A percentile compares a stretch with the other conserved stretches of the same genome.
Conservation (phyloP, 1,139 yeast genomes). For the Magnusiomyces ingens region DNA sequence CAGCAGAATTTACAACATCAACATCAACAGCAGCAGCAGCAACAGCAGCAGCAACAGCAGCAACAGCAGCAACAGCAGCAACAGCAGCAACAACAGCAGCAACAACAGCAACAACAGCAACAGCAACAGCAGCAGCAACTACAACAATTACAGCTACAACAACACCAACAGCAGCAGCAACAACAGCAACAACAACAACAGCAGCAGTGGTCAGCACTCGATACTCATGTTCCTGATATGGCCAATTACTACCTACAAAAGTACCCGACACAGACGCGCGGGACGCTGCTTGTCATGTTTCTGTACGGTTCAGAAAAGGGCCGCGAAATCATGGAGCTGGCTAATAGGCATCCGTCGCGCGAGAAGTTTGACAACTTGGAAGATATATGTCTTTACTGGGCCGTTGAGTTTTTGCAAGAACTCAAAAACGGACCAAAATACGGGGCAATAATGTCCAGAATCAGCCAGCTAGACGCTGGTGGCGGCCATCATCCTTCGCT, state of each 20-base stretch:
- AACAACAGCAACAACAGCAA: neutral
- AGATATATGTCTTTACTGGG: constrained; percentile 1
- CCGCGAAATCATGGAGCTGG: constrained; percentile 4
- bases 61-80: neutral
- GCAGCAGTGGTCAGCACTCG: neutral
- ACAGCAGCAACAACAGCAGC: constrained; percentile 2
- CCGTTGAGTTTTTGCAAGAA: constrained; percentile 4
- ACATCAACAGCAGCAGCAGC: too few relatives aligned
- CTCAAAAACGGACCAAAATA: neutral
- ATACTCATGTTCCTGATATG: neutral
- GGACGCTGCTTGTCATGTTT: neutral
- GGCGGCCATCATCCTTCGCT: too few relatives aligned
- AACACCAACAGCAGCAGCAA: neutral
- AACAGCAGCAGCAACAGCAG: too few relatives aligned
- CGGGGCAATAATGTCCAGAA: too few relatives aligned
- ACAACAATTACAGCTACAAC: neutral
- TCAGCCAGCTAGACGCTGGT: too few relatives aligned
- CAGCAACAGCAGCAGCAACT: neutral
- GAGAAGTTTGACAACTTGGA: constrained; percentile 5
- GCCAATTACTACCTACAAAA: neutral
- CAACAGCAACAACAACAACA: neutral
- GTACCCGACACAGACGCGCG: constrained; percentile 3
- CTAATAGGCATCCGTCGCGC: neutral
- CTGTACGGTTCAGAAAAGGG: constrained; percentile 2
- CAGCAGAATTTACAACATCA: neutral